A percentile compares a stretch with the other conserved stretches of the same genome.
Conservation (phyloP, 805 yeast genomes). For the Lipomyces sp. region DNA sequence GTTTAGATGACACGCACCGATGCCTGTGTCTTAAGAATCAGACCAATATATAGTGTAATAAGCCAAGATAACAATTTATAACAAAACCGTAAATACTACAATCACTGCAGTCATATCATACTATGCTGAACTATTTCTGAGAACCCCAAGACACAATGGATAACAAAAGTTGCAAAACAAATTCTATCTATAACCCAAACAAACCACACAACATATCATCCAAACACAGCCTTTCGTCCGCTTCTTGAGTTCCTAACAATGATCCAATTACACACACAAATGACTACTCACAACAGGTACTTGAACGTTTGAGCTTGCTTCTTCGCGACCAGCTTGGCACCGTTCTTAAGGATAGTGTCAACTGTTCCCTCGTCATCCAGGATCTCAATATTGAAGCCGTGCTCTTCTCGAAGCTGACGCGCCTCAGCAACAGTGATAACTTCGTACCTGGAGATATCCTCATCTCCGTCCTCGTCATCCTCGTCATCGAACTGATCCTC, state of each 20-base stretch:
- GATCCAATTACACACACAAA: background rate
- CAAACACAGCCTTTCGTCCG: background rate
- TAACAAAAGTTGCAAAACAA: background rate
- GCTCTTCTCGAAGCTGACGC: conserved; percentile 32
- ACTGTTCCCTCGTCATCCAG: conserved; percentile 34
- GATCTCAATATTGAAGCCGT: conserved; percentile 35
- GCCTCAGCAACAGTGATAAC: conserved; percentile 32
- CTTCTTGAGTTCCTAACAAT: background rate
- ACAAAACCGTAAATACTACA: background rate
- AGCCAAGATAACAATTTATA: background rate
- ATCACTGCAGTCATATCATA: background rate
- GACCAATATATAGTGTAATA: too few species aligned
- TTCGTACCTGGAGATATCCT: conserved; percentile 31
- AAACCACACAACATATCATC: background rate
- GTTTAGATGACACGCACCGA: too few species aligned
- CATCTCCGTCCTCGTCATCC: conserved; percentile 30
- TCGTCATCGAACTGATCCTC: conserved; percentile 19
- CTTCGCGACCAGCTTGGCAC: conserved; percentile 28
- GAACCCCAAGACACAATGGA: background rate
- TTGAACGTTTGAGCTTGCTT: conserved; percentile 29
- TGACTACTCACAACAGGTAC: conserved; percentile 27
- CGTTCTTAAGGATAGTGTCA: conserved; percentile 27
- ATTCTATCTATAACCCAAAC: conserved; percentile 2
- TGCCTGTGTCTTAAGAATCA: too few species aligned
- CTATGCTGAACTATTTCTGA: background rate